Conservation (phyloP, 176 grass and related monocot species). For the Eleusine indica region DNA sequence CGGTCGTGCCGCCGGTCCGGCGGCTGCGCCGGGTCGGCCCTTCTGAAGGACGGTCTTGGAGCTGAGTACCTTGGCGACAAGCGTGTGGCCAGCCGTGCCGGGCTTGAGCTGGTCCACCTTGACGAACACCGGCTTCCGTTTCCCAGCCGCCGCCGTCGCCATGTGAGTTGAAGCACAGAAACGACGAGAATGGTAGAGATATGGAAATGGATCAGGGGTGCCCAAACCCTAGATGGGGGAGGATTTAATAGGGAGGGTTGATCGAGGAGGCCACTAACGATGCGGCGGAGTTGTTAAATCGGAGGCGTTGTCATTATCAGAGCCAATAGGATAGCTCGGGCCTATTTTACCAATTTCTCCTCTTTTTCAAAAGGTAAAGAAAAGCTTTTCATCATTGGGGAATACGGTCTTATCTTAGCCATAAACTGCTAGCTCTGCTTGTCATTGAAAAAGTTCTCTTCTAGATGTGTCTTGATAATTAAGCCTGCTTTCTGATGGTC, state of each 20-base stretch:
- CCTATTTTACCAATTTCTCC: constrained; percentile 25
- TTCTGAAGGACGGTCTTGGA: constrained; percentile 71
- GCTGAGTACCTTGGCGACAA: constrained; percentile 68
- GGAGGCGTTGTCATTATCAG: constrained; percentile 5
- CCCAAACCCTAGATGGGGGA: constrained; percentile 46
- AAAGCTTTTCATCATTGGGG: neutral
- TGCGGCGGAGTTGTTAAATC: constrained; percentile 42
- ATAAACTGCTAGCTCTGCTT: neutral
- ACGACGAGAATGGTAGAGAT: neutral
- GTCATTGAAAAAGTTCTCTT: neutral
- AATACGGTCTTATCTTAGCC: constrained; percentile 29
- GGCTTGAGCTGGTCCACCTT: constrained; percentile 87
- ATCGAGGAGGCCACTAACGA: constrained; percentile 46
- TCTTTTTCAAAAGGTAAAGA: constrained; percentile 15
- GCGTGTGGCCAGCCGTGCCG: constrained; percentile 68
- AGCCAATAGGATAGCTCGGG: constrained; percentile 1
- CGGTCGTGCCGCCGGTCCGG: constrained; percentile 34
- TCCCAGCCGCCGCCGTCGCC: constrained; percentile 48
- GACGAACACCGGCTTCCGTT: constrained; percentile 72
- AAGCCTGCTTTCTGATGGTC: neutral
- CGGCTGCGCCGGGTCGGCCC: constrained; percentile 45
- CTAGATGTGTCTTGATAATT: neutral
- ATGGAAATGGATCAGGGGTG: constrained; percentile 18
- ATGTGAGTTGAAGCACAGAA: constrained; percentile 16
- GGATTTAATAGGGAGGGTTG: constrained; percentile 38